These are phyloP conservation scores for Lolium perenne DNA, from an alignment of 176 grass and related monocot genomes.

Conservation along the genomic window DNA sequence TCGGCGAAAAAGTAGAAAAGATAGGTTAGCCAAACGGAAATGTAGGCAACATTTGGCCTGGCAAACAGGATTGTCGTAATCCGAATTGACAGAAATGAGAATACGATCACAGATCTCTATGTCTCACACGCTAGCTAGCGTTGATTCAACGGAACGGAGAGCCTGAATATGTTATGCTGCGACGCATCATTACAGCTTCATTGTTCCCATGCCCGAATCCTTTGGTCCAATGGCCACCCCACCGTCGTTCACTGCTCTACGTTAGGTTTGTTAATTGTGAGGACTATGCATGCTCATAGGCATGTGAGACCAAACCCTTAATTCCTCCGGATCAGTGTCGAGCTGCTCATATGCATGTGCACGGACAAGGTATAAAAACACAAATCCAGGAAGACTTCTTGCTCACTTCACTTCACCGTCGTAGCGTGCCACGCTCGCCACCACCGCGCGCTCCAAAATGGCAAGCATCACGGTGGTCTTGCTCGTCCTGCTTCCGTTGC, in stretches of 20 bases:
- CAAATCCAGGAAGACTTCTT: slow-evolving; percentile 29
- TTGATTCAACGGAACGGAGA: slow-evolving; percentile 42
- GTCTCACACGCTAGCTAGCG: neutral
- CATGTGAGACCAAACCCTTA: slow-evolving; percentile 6
- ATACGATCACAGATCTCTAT: slow-evolving; percentile 39
- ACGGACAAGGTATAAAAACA: slow-evolving; percentile 34
- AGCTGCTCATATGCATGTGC: slow-evolving; percentile 21
- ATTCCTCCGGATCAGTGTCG: slow-evolving; percentile 47
- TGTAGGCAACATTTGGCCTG: no score
- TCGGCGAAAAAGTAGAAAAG: no score
- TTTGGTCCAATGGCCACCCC: slow-evolving; percentile 14
- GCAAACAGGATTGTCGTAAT: no score
- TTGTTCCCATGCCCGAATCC: neutral
- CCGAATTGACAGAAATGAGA: slow-evolving; percentile 6
- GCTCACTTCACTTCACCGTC: slow-evolving; percentile 41
- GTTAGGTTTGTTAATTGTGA: slow-evolving; percentile 17
- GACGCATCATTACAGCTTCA: slow-evolving; percentile 33
- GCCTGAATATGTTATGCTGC: neutral
- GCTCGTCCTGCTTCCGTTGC: slow-evolving; percentile 27
- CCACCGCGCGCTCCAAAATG: slow-evolving; percentile 17
- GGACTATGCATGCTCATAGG: neutral
- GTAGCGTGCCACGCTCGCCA: slow-evolving; percentile 20
- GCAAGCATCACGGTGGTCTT: neutral
- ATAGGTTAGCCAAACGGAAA: no score
- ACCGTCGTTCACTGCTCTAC: neutral